These are phyloP conservation scores for Alternaria longipes DNA, from an alignment of 2,329 filamentous ascomycete genomes.

Conservation along the genomic window DNA sequence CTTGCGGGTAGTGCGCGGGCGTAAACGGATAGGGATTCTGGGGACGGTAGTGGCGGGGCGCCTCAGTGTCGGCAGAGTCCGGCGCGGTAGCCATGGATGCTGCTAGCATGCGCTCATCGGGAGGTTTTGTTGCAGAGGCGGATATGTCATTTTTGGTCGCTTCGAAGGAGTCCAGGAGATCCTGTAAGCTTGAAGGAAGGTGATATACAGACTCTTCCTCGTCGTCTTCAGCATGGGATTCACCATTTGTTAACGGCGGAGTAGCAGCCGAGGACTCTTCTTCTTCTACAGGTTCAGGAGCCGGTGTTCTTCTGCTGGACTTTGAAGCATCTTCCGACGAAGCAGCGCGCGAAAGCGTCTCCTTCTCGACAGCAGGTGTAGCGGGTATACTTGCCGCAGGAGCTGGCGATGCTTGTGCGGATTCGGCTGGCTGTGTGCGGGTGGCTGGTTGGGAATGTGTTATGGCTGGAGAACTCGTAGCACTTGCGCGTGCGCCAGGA, in stretches of 20 bases:
- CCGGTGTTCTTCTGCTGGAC: slow-evolving; percentile 39
- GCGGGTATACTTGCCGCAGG: slow-evolving; percentile 56
- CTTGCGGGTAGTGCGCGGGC: slow-evolving; percentile 86
- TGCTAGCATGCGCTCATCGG: slow-evolving; percentile 76
- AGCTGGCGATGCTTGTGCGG: slow-evolving; percentile 58
- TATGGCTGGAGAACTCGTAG: slow-evolving; percentile 64
- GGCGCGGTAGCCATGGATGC: slow-evolving; percentile 78
- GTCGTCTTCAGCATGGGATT: slow-evolving; percentile 61
- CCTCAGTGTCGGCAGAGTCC: slow-evolving; percentile 80
- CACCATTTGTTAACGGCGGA: slow-evolving; percentile 61
- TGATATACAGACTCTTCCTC: slow-evolving; percentile 89
- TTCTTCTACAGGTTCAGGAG: slow-evolving; percentile 45
- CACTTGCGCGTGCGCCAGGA: slow-evolving; percentile 64
- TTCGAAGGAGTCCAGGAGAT: slow-evolving; percentile 91
- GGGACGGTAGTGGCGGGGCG: slow-evolving; percentile 84
- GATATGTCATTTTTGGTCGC: slow-evolving; percentile 75
- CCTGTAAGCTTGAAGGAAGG: slow-evolving; percentile 85
- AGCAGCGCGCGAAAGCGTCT: slow-evolving; percentile 38
- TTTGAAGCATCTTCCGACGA: slow-evolving; percentile 43
- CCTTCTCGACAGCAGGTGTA: slow-evolving; percentile 59
- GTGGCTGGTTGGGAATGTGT: slow-evolving; percentile 53
- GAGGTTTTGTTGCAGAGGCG: slow-evolving; percentile 67
- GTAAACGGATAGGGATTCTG: slow-evolving; percentile 78
- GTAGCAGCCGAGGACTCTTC: slow-evolving; percentile 49
- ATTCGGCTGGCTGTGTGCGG: slow-evolving; percentile 53